These are phyloP conservation scores for Phanerochaete carnosa DNA, from an alignment of 768 basidiomycete genomes.

Conservation along the genomic window DNA sequence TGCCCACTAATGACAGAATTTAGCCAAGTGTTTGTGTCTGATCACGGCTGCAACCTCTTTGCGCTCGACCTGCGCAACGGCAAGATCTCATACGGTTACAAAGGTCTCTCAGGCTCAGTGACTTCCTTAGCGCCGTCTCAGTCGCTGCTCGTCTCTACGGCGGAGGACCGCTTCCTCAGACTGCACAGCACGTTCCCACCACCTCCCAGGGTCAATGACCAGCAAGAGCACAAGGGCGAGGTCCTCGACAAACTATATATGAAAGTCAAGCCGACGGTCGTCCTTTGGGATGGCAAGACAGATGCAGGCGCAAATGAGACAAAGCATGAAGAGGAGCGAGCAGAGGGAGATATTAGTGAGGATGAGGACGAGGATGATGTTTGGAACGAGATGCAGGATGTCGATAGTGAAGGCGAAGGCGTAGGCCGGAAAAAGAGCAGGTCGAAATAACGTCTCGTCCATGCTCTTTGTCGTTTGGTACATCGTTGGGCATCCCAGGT, in stretches of 20 bases:
- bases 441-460: conserved; percentile 1
- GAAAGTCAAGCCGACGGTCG: conserved; percentile 57
- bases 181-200: conserved; percentile 62
- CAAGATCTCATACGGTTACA: conserved; percentile 58
- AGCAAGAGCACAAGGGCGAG: conserved; percentile 54
- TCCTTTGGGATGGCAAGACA: conserved; percentile 54
- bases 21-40: conserved; percentile 71
- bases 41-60: conserved; percentile 60
- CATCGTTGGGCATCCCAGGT: not conserved
- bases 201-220: conserved; percentile 42
- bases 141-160: conserved; percentile 52
- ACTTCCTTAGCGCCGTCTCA: conserved; percentile 59
- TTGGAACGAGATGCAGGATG: conserved; percentile 65
- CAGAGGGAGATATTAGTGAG: conserved; percentile 22
- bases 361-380: conserved; percentile 53
- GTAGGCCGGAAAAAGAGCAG: conserved; percentile 23
- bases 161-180: conserved; percentile 68
- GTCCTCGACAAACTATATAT: conserved; percentile 63
- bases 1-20: not conserved
- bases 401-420: conserved; percentile 36
- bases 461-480: not conserved
- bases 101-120: conserved; percentile 72
- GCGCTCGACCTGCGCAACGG: conserved; percentile 72
- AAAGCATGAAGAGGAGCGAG: conserved; percentile 49
- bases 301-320: conserved; percentile 24